Evolutionary conservation across 352 stramenopile genomes (phyloP), one percentile per base, ranked within the genome.

Genomic region (Aphanomyces euteiches): DNA sequence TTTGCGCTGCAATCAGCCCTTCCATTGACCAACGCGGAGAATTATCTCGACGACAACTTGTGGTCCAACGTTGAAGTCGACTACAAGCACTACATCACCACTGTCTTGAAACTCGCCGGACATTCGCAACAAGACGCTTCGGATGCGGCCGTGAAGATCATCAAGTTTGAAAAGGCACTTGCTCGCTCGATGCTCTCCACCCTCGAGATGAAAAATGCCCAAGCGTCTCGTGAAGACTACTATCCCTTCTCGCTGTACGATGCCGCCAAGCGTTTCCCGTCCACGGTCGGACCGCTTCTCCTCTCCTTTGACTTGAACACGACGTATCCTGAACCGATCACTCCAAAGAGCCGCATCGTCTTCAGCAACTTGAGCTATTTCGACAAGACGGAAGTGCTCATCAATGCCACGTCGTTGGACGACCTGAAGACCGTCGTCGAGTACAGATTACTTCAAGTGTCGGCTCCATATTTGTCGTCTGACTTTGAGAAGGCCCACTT

Each of bases 271-370:
- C 50, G 75, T 60, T 88, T 79, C 43, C 82, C 82, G 19, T 81
- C 82, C 60, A 41, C 83, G 38, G 77, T 76, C 59, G 82, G 76
- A 1, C 84, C 84, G 69, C 47, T 78, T 84, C 28, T 60, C 78
- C 65, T 79, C 77, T 56, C 72, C 77, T 12, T 69, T 82, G 69
- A 70, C 76, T 13, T 67, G 28, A 28, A 28, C 28, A 28, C 28
- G 28, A 28, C 28, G 28, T 28, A 28, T 28, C 28, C 28, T 28
- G 28, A 28, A 28, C 80, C 60, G 40, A 67, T 41, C 53, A 58
- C 60, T 57, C 15, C 60, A 19, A 58, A 7, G 19, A 64, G 73
- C 1, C 68, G 83, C n/a, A 13, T 79, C 3, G 81, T 89, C 37
- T 64, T 90, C 12, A 78, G 74, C 72, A 6, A 69, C 48, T 47